These are phyloP conservation scores for Trichophyton simii DNA, from an alignment of 2,329 filamentous ascomycete genomes.

Conservation along the genomic window DNA sequence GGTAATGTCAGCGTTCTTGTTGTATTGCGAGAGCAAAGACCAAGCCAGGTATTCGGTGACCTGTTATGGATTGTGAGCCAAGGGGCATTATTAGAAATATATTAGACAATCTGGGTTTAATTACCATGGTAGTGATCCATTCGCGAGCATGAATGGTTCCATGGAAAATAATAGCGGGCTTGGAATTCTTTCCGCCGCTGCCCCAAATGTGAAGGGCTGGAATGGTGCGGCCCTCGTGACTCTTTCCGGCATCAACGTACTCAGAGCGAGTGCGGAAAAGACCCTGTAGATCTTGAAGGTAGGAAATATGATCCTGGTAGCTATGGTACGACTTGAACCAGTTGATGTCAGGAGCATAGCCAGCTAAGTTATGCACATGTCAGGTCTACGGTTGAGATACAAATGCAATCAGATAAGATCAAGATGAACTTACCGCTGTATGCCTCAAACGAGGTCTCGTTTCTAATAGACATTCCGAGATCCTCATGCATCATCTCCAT, in stretches of 20 bases:
- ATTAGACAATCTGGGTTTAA: neutral
- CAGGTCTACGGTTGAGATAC: conserved; percentile 3
- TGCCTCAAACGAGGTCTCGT: conserved; percentile 20
- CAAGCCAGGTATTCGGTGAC: conserved; percentile 42
- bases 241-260: conserved; percentile 39
- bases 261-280: conserved; percentile 37
- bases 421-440: conserved; percentile 17
- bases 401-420: neutral
- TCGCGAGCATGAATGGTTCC: conserved; percentile 49
- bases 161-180: conserved; percentile 45
- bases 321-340: conserved; percentile 47
- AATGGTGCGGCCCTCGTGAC: conserved; percentile 35
- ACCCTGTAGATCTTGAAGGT: conserved; percentile 36
- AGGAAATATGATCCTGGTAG: conserved; percentile 42
- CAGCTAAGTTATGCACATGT: neutral
- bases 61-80: neutral
- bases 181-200: conserved; percentile 30
- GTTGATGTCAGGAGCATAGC: conserved; percentile 21
- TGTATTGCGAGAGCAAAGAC: conserved; percentile 39
- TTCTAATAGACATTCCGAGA: conserved; percentile 33
- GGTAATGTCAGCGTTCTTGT: conserved; percentile 24
- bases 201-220: conserved; percentile 44
- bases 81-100: neutral
- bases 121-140: conserved; percentile 46
- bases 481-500: conserved; percentile 32